A percentile compares a stretch with the other conserved stretches of the same genome.
Evolutionary conservation across 257 asterid species (phyloP).

Genomic region (Primulina tabacum): DNA sequence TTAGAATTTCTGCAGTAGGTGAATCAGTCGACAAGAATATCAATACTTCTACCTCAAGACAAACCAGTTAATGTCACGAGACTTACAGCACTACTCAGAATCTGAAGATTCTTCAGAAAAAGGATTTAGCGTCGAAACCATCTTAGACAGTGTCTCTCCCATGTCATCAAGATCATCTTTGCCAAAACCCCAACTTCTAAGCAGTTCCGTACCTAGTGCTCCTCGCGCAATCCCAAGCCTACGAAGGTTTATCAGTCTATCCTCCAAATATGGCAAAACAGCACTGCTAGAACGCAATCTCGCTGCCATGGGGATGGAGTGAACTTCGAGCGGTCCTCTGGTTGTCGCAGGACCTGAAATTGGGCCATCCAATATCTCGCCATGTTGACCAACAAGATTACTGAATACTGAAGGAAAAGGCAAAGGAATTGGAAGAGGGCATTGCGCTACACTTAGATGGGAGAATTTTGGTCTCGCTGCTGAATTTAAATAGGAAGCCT

Average conservation of each 20-base stretch:
- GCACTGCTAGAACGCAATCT: slow-evolving; percentile 82
- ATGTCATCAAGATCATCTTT: slow-evolving; percentile 71
- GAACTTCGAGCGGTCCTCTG: slow-evolving; percentile 78
- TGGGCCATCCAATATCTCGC: slow-evolving; percentile 56
- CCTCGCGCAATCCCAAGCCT: slow-evolving; percentile 68
- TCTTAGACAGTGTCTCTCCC: slow-evolving; percentile 64
- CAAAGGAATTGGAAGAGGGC: slow-evolving; percentile 89
- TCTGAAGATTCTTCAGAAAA: slow-evolving; percentile 47
- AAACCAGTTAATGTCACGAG: too few species aligned
- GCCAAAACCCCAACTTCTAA: slow-evolving; percentile 74
- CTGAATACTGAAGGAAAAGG: slow-evolving; percentile 85
- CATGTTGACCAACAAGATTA: slow-evolving; percentile 53
- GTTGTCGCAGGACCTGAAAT: slow-evolving; percentile 29
- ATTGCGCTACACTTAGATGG: slow-evolving; percentile 62
- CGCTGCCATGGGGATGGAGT: slow-evolving; percentile 87
- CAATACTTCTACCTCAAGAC: neutral
- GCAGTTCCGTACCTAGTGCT: slow-evolving; percentile 55
- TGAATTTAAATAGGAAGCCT: slow-evolving; percentile 49
- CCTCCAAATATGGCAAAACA: slow-evolving; percentile 69
- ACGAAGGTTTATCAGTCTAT: slow-evolving; percentile 55
- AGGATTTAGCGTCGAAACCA: slow-evolving; percentile 60
- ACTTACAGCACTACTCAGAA: slow-evolving; percentile 47
- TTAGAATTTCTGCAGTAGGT: too few species aligned
- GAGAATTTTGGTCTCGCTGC: slow-evolving; percentile 59
- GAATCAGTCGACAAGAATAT: neutral